Evolutionary conservation across 352 stramenopile genomes (phyloP).

Genomic region (Globisporangium uncinulatum): DNA sequence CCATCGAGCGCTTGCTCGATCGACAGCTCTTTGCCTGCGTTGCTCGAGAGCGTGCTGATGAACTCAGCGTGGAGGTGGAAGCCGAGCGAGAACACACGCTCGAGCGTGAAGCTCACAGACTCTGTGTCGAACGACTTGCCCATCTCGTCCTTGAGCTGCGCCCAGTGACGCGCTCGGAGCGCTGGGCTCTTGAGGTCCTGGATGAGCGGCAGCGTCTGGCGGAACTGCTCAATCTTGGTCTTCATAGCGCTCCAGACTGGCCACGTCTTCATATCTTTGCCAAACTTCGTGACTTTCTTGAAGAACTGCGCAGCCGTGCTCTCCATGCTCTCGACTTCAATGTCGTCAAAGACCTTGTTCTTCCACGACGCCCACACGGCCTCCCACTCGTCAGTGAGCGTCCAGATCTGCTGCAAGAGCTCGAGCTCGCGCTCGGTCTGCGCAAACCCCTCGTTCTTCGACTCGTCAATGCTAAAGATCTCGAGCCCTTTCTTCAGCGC

Average conservation of each 20-base stretch:
- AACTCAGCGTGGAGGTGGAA: constrained; percentile 89
- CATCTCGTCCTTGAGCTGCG: constrained; percentile 85
- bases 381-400: constrained; percentile 86
- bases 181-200: constrained; percentile 91
- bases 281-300: constrained; percentile 92
- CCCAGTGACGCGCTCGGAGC: constrained; percentile 85
- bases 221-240: constrained; percentile 91
- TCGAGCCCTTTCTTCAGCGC: constrained; percentile 87
- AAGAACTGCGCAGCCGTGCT: constrained; percentile 83
- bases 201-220: constrained; percentile 91
- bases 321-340: constrained; percentile 92
- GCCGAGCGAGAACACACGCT: constrained; percentile 82
- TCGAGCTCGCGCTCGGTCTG: constrained; percentile 89
- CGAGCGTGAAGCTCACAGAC: constrained; percentile 71
- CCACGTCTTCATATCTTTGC: constrained; percentile 93
- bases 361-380: constrained; percentile 90
- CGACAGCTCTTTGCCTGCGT: constrained; percentile 89
- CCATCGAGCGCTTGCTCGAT: constrained; percentile 88
- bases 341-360: constrained; percentile 88
- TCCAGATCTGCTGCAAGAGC: constrained; percentile 88
- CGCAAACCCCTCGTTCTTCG: constrained; percentile 78
- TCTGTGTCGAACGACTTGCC: constrained; percentile 79
- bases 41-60: constrained; percentile 87
- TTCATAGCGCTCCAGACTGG: constrained; percentile 89
- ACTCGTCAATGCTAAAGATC: constrained; percentile 90